A percentile compares a stretch with the other conserved stretches of the same genome.
Evolutionary conservation across 441 rosid species (phyloP).

Genomic region (Corymbia calophylla): DNA sequence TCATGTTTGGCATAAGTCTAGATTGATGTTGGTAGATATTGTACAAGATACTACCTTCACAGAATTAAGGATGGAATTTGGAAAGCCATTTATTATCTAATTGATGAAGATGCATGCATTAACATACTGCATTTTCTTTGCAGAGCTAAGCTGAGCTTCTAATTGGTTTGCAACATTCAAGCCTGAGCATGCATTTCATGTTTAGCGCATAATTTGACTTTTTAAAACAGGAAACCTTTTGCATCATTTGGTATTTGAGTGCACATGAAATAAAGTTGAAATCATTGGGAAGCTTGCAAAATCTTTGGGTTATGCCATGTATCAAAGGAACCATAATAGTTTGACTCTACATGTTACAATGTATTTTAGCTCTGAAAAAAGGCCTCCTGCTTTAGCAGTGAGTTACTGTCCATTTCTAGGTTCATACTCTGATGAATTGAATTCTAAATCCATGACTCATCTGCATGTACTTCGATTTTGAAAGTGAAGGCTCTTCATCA

Average conservation of each 20-base stretch:
- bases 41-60: neutral
- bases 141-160: neutral
- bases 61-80: neutral
- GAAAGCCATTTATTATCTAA: neutral
- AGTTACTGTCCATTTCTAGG: neutral
- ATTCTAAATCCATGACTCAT: neutral
- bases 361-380: neutral
- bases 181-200: neutral
- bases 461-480: neutral
- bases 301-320: neutral
- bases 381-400: neutral
- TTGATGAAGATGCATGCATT: neutral
- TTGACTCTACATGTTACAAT: neutral
- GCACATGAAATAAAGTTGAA: neutral
- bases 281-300: neutral
- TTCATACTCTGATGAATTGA: neutral
- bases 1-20: neutral
- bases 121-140: neutral
- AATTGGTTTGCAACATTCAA: neutral
- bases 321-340: neutral
- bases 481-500: neutral
- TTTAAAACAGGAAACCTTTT: neutral
- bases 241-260: neutral
- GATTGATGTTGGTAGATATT: neutral
- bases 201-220: neutral